Base-by-base conservation (phyloP, 305 asterid genomes). In the Petunia hybrid region DNA sequence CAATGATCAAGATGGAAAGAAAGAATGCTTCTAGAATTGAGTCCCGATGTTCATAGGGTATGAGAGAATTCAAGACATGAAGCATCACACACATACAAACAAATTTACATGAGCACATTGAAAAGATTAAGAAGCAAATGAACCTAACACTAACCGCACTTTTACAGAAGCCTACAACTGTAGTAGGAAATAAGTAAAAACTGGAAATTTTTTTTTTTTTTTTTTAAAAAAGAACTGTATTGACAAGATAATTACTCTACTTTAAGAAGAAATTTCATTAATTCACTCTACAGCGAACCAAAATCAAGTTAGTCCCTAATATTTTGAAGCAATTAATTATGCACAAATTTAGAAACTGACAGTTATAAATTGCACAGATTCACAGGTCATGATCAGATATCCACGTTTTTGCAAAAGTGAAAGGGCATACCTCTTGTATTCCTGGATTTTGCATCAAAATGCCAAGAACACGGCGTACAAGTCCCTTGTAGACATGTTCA, bases 381-480 rank as follows among this genome's bases (percentile, higher is more conserved):
- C 77, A 45, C 41, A 42, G 76, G 9, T 8, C n/a, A 69, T 31
- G 77, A 71, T 46, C 41, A 46, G 43, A 31, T 71, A 46, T 46
- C 22, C 16, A 46, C 12, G 77, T 35, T 83, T 45, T 31, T 39
- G 38, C 39, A 14, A 0, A 71, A 35, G 81, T 46, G 63, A 78
- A 73, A 80, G n/a, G 67, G 69, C 81, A 82, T 81, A 95, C 99
- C 95, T 94, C 97, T 67, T 92, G 81, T 80, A 93, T 94, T 86
- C 97, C 99, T 35, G 99, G 98, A 88, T 93, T 91, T 89, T 93
- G 98, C 98, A 96, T 87, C 84, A 94, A 92, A 48, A 96, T 84
- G 80, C 97, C 91, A 80, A 96, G 94, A 85, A 93, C 86, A 75
- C 95, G 91, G 66, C 97, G 92, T 67, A 86, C 84, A 82, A 96